Base-by-base conservation (phyloP, 2,329 filamentous ascomycete species). In the Fusarium zealandicum region DNA sequence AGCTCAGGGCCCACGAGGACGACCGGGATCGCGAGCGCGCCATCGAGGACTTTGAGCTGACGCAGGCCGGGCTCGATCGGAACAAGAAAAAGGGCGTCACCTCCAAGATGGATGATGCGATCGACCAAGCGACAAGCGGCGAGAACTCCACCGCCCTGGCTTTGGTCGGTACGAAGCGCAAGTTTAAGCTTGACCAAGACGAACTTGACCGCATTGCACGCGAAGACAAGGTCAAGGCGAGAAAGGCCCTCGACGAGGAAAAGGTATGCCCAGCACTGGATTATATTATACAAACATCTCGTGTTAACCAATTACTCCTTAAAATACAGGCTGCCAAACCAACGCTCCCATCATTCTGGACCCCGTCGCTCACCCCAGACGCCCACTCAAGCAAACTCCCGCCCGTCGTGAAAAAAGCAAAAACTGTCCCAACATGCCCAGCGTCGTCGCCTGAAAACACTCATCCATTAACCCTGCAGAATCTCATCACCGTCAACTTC, bases 281-380 rank as follows among this genome's bases (percentile, higher is more conserved):
- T 17, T 27, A 37, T 7, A 32, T 27, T 27, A 51, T 8, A 25
- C 41, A 25, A n/a, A 16, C 40, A 36, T 52, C 37, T 14, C 12
- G 40, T 49, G 22, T 52, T 64, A 47, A 62, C 33, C 25, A 66
- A 12, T 20, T 9, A 12, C 35, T 7, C 22, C 17, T 37, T 49
- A 42, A 39, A 31, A n/a, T 64, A 14, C 74, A 86, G 69, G 82
- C 85, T 3, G 79, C 82, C 8, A 90, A 89, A 73, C 82, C 85
- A 1, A 82, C 82, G 13, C 76, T 96, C 0, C 90, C 92, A 0
- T 96, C 92, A 0, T 98, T 98, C 76, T 98, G 93, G 95, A 89
- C 93, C 1, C 93, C 92, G 0, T 90, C 89, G 0, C 83, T 93
- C 51, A 96, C 90, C 0, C 92, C 92, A 11, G 73, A 75, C 33